Evolutionary conservation across 805 yeast genomes (phyloP).

Genomic region (Naumovozyma baii): DNA sequence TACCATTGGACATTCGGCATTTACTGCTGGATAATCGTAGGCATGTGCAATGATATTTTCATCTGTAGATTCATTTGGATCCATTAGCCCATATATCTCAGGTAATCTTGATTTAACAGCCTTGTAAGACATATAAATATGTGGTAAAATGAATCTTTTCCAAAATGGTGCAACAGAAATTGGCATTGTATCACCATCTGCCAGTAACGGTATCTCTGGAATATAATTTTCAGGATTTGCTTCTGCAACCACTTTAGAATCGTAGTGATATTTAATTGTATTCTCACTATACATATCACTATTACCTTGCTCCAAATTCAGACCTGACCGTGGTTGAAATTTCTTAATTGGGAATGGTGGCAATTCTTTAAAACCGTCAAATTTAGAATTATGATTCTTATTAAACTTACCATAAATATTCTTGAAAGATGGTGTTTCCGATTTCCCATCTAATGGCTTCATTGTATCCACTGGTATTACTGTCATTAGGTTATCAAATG

Average conservation of each 20-base stretch:
- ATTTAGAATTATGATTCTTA: not conserved
- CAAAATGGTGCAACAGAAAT: constrained; percentile 33
- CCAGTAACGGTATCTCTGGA: constrained; percentile 48
- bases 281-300: constrained; percentile 13
- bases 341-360: constrained; percentile 25
- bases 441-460: constrained; percentile 66
- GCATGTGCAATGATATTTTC: constrained; percentile 44
- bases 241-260: not conserved
- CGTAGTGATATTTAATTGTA: constrained; percentile 16
- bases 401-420: constrained; percentile 23
- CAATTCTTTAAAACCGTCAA: constrained; percentile 20
- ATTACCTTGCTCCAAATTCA: not conserved
- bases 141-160: constrained; percentile 47
- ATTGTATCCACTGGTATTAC: constrained; percentile 62
- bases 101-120: constrained; percentile 46
- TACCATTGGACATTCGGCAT: constrained; percentile 58
- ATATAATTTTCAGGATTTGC: constrained; percentile 17
- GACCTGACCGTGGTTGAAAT: constrained; percentile 12
- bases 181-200: constrained; percentile 43
- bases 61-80: constrained; percentile 34
- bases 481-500: constrained; percentile 53
- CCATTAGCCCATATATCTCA: constrained; percentile 44
- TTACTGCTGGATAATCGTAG: constrained; percentile 66
- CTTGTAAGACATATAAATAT: constrained; percentile 40
- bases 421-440: constrained; percentile 47